Evolutionary conservation across 129 eudicot species (phyloP), one percentile per base, ranked within the genome.

Genomic region (Flaveria linearis): DNA sequence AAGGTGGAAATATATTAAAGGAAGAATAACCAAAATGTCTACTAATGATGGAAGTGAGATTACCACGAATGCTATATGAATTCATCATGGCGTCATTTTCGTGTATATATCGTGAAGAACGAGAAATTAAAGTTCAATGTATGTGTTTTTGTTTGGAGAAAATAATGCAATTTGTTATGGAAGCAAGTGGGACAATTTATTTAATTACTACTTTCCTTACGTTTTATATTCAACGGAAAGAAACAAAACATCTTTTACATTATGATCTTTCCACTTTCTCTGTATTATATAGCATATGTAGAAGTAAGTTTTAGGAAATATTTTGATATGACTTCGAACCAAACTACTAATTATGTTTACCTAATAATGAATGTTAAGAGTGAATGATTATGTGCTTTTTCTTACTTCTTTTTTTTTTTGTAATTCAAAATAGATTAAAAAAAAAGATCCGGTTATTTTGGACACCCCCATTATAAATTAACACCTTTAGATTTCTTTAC

Each of bases 1-100:
- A 53, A 53, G 33, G 51, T 72, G 51, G 66, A 72, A 33, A 72
- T 53, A 64, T 25, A 70, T 70, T 50, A n/a, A 71, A 28, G 43
- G 46, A 26, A 26, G n/a, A 51, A 0, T 36, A 3, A 28, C 63
- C 26, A 52, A 71, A 28, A 71, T 17, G 65, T 33, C 65, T 52
- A 52, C 76, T 16, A 30, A 71, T 51, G 41, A 36, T 36, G 7
- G 41, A 36, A 36, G 41, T 36, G 41, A 36, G 41, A 36, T 36
- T 36, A 30, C 36, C 36, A 30, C 36, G 5, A 30, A 30, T 30
- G 36, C 36, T 30, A 30, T 30, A 36, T 36, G 41, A 36, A 0
- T 11, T 45, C 1, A 45, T 11, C 23, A 57, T 2, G 3, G n/a
- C 28, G 28, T 46, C 60, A 14, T 68, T 22, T 23, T 22, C 39